Percentiles rank a stretch among this genome's conserved stretches.
phyloP scores from a whole-genome alignment of 805 yeast genomes.

The Cyberlindnera xylosilytica region DNA sequence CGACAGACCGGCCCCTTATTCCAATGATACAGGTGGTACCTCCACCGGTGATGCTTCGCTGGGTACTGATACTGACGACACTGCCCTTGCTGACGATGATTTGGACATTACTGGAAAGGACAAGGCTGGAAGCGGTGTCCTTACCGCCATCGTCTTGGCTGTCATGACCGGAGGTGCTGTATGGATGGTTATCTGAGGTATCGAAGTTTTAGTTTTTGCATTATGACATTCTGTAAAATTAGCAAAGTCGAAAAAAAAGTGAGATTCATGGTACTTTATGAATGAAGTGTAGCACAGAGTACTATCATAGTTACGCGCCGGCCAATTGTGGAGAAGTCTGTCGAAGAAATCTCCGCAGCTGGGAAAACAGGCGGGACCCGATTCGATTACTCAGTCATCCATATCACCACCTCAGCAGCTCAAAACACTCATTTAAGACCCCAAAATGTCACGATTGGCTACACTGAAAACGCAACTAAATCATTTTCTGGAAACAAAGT shows the following conservation, averaged over 20 bases:
- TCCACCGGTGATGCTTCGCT: slow-evolving; percentile 54
- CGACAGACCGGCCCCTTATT: slow-evolving; percentile 50
- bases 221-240: neutral
- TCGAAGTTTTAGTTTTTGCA: neutral
- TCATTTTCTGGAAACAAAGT: slow-evolving; percentile 14
- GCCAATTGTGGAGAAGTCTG: too few relatives aligned
- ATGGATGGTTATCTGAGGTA: slow-evolving; percentile 67
- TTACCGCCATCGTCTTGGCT: slow-evolving; percentile 73
- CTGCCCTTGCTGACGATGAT: slow-evolving; percentile 34
- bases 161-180: slow-evolving; percentile 60
- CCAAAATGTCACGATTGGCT: neutral
- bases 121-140: slow-evolving; percentile 84
- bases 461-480: slow-evolving; percentile 8
- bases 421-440: neutral
- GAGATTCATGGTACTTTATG: too few relatives aligned
- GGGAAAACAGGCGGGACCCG: too few relatives aligned
- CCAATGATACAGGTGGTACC: slow-evolving; percentile 50
- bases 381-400: too few relatives aligned
- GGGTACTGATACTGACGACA: slow-evolving; percentile 41
- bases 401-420: neutral
- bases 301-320: too few relatives aligned
- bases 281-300: too few relatives aligned
- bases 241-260: too few relatives aligned
- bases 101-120: slow-evolving; percentile 58
- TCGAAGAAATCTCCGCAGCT: too few relatives aligned